A percentile compares a stretch with the other conserved stretches of the same genome.
phyloP scores from a whole-genome alignment of 176 grass and related monocot genomes.

The Tuctoria greenei region DNA sequence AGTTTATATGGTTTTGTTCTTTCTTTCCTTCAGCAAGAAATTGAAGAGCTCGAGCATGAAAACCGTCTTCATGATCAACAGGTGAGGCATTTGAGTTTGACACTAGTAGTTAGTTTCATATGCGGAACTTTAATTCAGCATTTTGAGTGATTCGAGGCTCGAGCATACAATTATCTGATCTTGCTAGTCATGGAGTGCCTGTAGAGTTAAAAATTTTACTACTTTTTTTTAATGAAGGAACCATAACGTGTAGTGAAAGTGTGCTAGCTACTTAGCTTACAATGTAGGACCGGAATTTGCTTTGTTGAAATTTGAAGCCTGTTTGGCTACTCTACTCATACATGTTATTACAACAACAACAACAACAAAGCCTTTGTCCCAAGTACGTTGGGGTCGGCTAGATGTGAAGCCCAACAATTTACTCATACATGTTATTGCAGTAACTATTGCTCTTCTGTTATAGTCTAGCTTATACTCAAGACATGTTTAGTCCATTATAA shows the following conservation, averaged over 20 bases:
- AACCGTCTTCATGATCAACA: conserved; percentile 94
- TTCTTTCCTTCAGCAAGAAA: conserved; percentile 75
- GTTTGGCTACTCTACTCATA: conserved; percentile 5
- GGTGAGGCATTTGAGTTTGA: conserved; percentile 38
- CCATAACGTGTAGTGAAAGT: background rate
- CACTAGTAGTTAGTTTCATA: background rate
- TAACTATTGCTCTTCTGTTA: conserved; percentile 11
- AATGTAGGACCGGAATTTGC: background rate
- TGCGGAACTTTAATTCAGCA: background rate
- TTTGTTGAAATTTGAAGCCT: conserved; percentile 10
- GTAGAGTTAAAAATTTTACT: conserved; percentile 7
- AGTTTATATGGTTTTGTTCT: conserved; percentile 30
- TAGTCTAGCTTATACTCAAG: conserved; percentile 9
- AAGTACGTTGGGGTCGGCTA: too few relatives aligned
- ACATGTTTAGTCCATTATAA: conserved; percentile 3
- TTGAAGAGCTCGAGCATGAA: conserved; percentile 94
- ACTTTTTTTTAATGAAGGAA: background rate
- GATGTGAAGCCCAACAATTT: too few relatives aligned
- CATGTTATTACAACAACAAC: too few relatives aligned
- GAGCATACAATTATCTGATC: background rate
- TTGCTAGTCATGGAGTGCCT: conserved; percentile 6
- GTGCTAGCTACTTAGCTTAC: background rate
- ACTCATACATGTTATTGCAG: background rate
- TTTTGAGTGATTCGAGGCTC: conserved; percentile 18
- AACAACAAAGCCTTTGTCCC: too few relatives aligned